Conservation (phyloP, 2,329 filamentous ascomycete genomes). For the Pseudonectria foliicola region DNA sequence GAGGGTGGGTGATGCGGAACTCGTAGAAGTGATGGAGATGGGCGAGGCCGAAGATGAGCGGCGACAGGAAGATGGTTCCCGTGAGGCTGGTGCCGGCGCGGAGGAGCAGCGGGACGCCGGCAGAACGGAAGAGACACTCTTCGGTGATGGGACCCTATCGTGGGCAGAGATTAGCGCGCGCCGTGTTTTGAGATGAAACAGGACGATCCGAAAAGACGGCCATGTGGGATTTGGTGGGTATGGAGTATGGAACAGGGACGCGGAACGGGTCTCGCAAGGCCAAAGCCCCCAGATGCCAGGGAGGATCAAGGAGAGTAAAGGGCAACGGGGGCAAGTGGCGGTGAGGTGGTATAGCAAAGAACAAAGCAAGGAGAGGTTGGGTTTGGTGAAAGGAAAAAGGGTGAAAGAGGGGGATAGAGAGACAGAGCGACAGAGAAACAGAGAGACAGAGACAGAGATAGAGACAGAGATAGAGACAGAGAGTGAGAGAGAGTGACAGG, state of each 20-base stretch:
- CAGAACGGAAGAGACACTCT: constrained; percentile 86
- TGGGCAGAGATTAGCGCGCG: constrained; percentile 3
- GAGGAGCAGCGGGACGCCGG: constrained; percentile 76
- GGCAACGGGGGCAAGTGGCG: background rate
- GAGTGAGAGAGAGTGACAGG: constrained; percentile 1
- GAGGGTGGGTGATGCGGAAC: constrained; percentile 73
- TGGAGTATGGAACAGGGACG: background rate
- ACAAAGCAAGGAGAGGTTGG: constrained; percentile 9
- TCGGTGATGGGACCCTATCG: constrained; percentile 76
- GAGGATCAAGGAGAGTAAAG: constrained; percentile 2
- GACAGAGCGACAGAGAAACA: background rate
- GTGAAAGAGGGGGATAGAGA: constrained; percentile 5
- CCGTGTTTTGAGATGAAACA: too few species aligned
- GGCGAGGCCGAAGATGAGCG: constrained; percentile 85
- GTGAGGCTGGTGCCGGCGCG: constrained; percentile 52
- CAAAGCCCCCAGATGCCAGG: background rate
- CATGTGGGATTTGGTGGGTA: background rate
- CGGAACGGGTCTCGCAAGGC: background rate
- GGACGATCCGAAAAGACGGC: constrained; percentile 3
- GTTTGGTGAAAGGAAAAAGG: constrained; percentile 8
- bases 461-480: constrained; percentile 1
- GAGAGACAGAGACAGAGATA: constrained; percentile 1
- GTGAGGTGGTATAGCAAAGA: constrained; percentile 7
- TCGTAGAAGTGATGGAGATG: constrained; percentile 97
- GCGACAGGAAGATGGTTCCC: constrained; percentile 70